Percentiles rank a stretch among this genome's conserved stretches.
phyloP scores from a whole-genome alignment of 257 asterid genomes.

The Salvia splendens region DNA sequence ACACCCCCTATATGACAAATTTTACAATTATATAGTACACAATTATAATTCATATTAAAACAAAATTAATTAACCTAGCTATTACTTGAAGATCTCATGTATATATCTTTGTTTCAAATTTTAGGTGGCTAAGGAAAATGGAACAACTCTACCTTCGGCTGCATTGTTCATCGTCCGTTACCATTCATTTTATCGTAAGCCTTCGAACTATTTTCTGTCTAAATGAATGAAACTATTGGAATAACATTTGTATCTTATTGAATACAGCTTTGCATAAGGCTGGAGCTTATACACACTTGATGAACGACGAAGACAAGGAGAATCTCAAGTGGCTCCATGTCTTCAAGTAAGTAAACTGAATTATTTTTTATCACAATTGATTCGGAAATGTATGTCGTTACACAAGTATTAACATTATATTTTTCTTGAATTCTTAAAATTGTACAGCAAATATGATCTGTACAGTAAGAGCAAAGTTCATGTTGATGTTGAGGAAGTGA shows the following conservation, averaged over 20 bases:
- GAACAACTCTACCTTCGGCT: slow-evolving; percentile 54
- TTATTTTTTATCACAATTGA: neutral
- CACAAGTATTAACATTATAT: neutral
- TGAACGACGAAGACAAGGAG: slow-evolving; percentile 55
- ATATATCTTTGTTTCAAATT: neutral
- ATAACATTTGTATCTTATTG: too few species aligned
- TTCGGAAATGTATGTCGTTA: neutral
- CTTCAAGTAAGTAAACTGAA: slow-evolving; percentile 39
- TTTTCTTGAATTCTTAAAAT: neutral
- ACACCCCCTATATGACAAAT: too few species aligned
- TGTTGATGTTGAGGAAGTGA: slow-evolving; percentile 42
- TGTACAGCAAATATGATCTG: slow-evolving; percentile 52
- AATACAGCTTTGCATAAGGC: slow-evolving; percentile 46
- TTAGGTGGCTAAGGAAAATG: slow-evolving; percentile 56
- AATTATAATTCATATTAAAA: neutral
- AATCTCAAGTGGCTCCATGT: slow-evolving; percentile 52
- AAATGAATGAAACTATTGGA: neutral
- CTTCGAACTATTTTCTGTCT: neutral
- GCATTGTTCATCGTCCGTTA: slow-evolving; percentile 59
- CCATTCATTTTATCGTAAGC: slow-evolving; percentile 62
- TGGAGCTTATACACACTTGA: slow-evolving; percentile 56
- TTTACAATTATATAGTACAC: too few species aligned
- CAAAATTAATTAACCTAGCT: too few species aligned
- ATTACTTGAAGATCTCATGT: neutral
- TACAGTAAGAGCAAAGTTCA: slow-evolving; percentile 57